These are phyloP conservation scores for Mycena venus DNA, from an alignment of 768 basidiomycete genomes.

Conservation along the genomic window DNA sequence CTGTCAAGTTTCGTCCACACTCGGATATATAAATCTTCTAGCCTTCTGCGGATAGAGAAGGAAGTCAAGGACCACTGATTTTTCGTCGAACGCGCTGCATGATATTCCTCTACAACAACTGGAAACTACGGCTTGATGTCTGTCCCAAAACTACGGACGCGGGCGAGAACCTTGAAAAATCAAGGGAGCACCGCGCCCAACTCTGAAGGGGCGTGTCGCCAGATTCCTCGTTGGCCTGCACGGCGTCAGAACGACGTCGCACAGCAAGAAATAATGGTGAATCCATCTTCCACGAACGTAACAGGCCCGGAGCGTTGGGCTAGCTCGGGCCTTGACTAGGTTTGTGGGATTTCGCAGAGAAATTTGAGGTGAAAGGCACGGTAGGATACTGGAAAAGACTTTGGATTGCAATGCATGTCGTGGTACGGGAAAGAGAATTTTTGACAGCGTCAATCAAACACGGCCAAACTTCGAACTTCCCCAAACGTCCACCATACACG, in stretches of 20 bases:
- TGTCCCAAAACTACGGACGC: slow-evolving; percentile 31
- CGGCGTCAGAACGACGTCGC: slow-evolving; percentile 32
- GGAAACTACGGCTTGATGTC: background rate
- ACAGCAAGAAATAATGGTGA: slow-evolving; percentile 26
- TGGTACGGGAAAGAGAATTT: no score
- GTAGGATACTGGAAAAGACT: no score
- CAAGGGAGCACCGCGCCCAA: slow-evolving; percentile 24
- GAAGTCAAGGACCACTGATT: background rate
- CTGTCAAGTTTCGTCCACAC: no score
- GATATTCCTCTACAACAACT: background rate
- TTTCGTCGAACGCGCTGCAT: background rate
- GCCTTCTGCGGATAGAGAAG: background rate
- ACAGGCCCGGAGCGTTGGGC: slow-evolving; percentile 32
- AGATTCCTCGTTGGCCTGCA: slow-evolving; percentile 23
- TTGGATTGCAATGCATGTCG: no score
- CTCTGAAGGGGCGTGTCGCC: slow-evolving; percentile 29
- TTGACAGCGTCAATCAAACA: no score
- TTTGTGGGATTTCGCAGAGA: slow-evolving; percentile 19
- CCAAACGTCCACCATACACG: no score
- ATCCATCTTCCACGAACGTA: slow-evolving; percentile 36
- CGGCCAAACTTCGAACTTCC: no score
- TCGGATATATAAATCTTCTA: no score
- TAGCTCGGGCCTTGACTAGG: slow-evolving; percentile 36
- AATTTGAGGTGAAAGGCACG: no score
- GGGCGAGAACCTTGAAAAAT: slow-evolving; percentile 11